Evolutionary conservation across 1,139 yeast genomes (phyloP), one percentile per base, ranked within the genome.

Genomic region (Scheffersomyces stambukii): DNA sequence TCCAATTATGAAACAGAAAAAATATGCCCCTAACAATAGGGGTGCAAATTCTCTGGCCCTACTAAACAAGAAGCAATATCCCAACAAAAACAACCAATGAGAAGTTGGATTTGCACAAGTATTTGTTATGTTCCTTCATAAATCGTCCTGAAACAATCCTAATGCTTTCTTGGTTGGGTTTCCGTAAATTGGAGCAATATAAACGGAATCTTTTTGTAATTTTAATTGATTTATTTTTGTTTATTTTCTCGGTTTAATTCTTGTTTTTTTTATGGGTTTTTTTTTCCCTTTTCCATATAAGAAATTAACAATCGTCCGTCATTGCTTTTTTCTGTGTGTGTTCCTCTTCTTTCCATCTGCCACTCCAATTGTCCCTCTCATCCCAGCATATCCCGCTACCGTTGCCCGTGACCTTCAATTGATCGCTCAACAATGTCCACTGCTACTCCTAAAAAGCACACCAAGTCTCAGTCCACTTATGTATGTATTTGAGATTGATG

Each of bases 391-490:
- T 6, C 18, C 18, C 18, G 18, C 18, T 8, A 6, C 18, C 8
- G 8, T 16, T 8, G 8, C 18, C 18, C 18, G 18, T 16, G 18
- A 6, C 6, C 6, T 8, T 16, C 19, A 8, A 16, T n/a, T 3
- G 9, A 16, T 8, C 19, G 9, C 4, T 8, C 19, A 16, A 16
- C 9, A n/a, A n/a, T n/a, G 8, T 16, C 19, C 9, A 3, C 42
- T 16, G 31, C 41, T 22, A 28, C 42, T 14, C 43, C 50, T 29
- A 77, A 77, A 63, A 81, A 78, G 57, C 94, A 82, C 61, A 69
- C 63, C 48, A 82, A 82, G 62, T 70, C 86, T 10, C 93, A 82
- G 54, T 75, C 82, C 32, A 68, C 84, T 23, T 79, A 70, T 45
- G 79, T 73, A 68, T 43, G 72, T 66, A 43, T 29, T n/a, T 8